Evolutionary conservation across 352 stramenopile species (phyloP), one percentile per base, ranked within the genome.

Genomic region (Globisporangium rhizosaccharum): DNA sequence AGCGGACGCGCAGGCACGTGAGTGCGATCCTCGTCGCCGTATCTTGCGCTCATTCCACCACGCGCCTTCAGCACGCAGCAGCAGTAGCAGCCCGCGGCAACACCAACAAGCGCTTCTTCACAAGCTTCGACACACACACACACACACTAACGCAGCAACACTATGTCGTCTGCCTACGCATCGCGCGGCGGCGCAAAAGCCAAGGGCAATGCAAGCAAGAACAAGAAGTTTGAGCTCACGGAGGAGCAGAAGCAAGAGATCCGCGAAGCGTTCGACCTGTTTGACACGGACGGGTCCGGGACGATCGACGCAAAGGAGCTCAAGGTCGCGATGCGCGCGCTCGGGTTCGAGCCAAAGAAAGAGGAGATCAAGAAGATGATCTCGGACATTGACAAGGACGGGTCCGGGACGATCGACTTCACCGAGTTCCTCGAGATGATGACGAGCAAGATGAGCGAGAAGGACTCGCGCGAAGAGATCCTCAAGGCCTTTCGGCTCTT

Each of bases 281-380:
- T 99, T 65, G 96, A 99, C 73, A 98, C 88, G n/a, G 91, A 98
- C 63, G 95, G 93, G 11, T 95, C 73, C 28, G 96, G 92, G 36
- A 97, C 83, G 25, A 98, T 98, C 71, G 93, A 98, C 63, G 88
- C 90, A 51, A 97, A 97, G 65, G 94, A 98, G 73, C 82, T 98
- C 28, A 98, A 98, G 68, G 90, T 96, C 36, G 94, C 92, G 15
- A 98, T 99, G 94, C 87, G 97, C 59, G 96, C 89, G 30, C 79
- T 99, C 36, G 96, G 96, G 39, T 98, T 98, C 61, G 93, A 98
- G 68, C 85, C 94, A 14, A 98, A 98, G 81, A 98, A 98, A 71
- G 88, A 98, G 72, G 97, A 97, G 57, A 98, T 99, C 60, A 98
- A 98, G 70, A 92, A 98, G 72, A 97, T 98, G 87, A 98, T 98